These are phyloP conservation scores for Hevea brasiliensis DNA, from an alignment of 345 rosid genomes.

Conservation along the genomic window DNA sequence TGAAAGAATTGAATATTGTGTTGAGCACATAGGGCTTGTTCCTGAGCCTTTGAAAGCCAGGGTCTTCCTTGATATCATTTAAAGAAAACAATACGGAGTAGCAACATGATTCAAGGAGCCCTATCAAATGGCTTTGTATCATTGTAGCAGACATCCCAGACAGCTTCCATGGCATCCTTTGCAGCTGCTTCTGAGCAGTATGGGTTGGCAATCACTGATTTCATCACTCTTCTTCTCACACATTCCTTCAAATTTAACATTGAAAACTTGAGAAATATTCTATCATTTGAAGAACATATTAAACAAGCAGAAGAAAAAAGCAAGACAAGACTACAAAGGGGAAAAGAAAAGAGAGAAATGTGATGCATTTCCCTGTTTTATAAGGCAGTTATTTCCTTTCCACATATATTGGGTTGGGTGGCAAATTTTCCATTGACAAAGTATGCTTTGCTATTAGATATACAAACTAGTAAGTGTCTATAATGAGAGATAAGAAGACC, in stretches of 20 bases:
- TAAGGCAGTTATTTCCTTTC: not conserved
- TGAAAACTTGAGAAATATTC: not conserved
- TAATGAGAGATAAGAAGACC: not conserved
- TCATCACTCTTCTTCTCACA: constrained; percentile 81
- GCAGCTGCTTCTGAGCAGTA: constrained; percentile 78
- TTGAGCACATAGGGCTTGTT: not conserved
- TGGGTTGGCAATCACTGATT: constrained; percentile 65
- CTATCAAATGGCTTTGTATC: constrained; percentile 92
- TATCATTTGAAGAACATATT: not conserved
- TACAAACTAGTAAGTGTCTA: not conserved
- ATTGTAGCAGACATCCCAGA: constrained; percentile 94
- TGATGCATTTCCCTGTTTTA: not conserved
- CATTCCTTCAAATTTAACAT: constrained; percentile 62
- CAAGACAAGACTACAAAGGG: not conserved
- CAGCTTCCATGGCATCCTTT: constrained; percentile 84
- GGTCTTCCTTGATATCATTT: not conserved
- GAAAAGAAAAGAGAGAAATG: not conserved
- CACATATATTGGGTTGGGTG: not conserved
- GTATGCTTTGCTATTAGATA: not conserved
- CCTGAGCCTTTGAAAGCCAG: not conserved
- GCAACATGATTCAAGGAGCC: constrained; percentile 62
- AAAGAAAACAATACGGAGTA: not conserved
- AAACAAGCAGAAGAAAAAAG: not conserved
- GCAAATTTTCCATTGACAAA: not conserved
- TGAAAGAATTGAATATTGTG: not conserved